A percentile compares a stretch with the other conserved stretches of the same genome.
Evolutionary conservation across 169 alveolate genomes (phyloP).

Genomic region (Plasmodium adleri): DNA sequence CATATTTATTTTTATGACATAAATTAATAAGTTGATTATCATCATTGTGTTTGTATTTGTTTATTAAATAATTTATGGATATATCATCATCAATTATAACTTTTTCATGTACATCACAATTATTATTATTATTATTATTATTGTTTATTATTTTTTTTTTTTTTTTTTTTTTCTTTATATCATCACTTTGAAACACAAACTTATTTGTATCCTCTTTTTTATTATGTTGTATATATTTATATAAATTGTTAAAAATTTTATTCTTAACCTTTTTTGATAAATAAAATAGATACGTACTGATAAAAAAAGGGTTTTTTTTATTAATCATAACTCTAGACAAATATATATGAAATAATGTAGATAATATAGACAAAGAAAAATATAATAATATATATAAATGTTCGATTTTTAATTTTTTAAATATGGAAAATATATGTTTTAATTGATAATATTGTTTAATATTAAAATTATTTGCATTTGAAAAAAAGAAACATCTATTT

Average conservation of each 20-base stretch:
- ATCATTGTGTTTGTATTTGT: too few relatives aligned
- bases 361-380: constrained; percentile 52
- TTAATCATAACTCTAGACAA: constrained; percentile 13
- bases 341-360: constrained; percentile 43
- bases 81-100: too few relatives aligned
- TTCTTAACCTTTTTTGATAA: constrained; percentile 13
- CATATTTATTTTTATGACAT: too few relatives aligned
- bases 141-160: too few relatives aligned
- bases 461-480: constrained; percentile 17
- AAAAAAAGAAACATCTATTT: neutral
- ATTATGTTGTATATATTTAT: too few relatives aligned
- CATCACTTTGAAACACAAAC: too few relatives aligned
- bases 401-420: constrained; percentile 31
- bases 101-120: too few relatives aligned
- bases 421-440: constrained; percentile 30
- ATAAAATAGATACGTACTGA: constrained; percentile 30
- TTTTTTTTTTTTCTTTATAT: too few relatives aligned
- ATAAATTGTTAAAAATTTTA: neutral
- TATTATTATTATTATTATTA: too few relatives aligned
- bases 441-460: constrained; percentile 11
- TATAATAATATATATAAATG: constrained; percentile 43
- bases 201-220: too few relatives aligned
- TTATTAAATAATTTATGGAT: too few relatives aligned
- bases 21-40: too few relatives aligned
- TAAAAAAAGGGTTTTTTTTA: neutral